These are phyloP conservation scores for Talaromyces amestolkiae DNA, from an alignment of 2,329 filamentous ascomycete species.

Conservation along the genomic window DNA sequence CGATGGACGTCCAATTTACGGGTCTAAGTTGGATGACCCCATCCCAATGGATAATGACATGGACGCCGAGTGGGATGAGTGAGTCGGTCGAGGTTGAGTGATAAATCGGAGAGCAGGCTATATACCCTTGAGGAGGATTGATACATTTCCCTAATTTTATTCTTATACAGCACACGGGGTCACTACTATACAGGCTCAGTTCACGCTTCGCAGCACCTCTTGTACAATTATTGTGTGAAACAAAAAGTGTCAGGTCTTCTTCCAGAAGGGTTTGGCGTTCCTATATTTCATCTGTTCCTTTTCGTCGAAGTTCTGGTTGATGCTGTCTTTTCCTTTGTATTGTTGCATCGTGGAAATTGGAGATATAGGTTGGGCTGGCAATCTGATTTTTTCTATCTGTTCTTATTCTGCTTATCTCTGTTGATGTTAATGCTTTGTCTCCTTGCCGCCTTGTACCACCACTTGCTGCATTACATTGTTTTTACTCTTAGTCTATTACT, in stretches of 20 bases:
- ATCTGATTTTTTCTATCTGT: constrained; percentile 14
- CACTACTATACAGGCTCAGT: not conserved
- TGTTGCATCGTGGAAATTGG: constrained; percentile 19
- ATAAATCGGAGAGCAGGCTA: not conserved
- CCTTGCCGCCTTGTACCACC: constrained; percentile 16
- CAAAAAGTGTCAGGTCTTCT: not conserved
- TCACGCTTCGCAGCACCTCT: constrained; percentile 16
- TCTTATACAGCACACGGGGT: constrained; percentile 9
- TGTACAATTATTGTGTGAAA: constrained; percentile 20
- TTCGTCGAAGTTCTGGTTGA: not conserved
- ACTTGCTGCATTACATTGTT: constrained; percentile 13
- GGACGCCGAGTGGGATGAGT: constrained; percentile 38
- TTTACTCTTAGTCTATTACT: constrained; percentile 2
- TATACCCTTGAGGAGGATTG: constrained; percentile 18
- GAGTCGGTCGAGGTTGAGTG: constrained; percentile 13
- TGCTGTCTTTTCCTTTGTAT: constrained; percentile 13
- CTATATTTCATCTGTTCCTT: not conserved
- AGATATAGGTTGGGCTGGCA: constrained; percentile 19
- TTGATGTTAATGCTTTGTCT: not conserved
- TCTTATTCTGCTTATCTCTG: constrained; percentile 2
- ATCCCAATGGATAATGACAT: constrained; percentile 32
- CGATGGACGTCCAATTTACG: constrained; percentile 42
- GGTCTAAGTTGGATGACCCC: constrained; percentile 36
- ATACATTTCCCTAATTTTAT: constrained; percentile 9
- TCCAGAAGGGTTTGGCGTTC: not conserved